Conservation (phyloP, 306 rosid species). For the Citrullus colocynthis region DNA sequence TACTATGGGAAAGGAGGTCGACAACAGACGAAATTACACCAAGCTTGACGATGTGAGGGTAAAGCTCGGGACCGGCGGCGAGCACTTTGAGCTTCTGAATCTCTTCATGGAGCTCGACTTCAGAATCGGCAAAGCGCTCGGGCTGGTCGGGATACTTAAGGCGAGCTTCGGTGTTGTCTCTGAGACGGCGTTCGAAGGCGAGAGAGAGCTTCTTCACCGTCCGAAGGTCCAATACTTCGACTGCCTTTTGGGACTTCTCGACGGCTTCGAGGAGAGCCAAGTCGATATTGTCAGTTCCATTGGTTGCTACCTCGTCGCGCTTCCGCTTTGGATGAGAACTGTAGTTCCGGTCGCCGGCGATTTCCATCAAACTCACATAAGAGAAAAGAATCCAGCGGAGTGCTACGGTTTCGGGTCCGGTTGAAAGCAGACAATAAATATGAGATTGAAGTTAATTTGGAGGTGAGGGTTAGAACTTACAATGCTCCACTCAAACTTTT, state of each 20-base stretch:
- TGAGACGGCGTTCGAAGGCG: conserved; percentile 79
- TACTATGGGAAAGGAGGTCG: conserved; percentile 64
- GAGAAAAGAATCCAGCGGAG: background rate
- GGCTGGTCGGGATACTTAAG: conserved; percentile 84
- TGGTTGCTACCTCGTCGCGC: conserved; percentile 33
- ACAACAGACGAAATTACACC: conserved; percentile 67
- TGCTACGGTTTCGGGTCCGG: background rate
- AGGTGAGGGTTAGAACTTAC: background rate
- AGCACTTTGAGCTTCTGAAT: conserved; percentile 69
- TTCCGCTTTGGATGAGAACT: conserved; percentile 39
- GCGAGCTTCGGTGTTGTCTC: conserved; percentile 80
- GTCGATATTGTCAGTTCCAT: conserved; percentile 27
- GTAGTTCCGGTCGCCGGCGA: conserved; percentile 22
- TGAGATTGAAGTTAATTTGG: background rate
- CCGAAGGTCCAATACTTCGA: conserved; percentile 51
- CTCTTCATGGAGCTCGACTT: conserved; percentile 85
- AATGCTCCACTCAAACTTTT: background rate
- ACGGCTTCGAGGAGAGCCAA: conserved; percentile 67
- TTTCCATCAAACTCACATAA: conserved; percentile 23
- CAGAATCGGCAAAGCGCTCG: conserved; percentile 84
- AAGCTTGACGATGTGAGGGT: conserved; percentile 68
- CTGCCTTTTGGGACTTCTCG: conserved; percentile 53
- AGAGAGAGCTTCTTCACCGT: conserved; percentile 69
- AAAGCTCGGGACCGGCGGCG: conserved; percentile 83
- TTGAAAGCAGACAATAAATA: background rate